These are phyloP conservation scores for Neospora caninum DNA, from an alignment of 169 alveolate species.

Conservation along the genomic window DNA sequence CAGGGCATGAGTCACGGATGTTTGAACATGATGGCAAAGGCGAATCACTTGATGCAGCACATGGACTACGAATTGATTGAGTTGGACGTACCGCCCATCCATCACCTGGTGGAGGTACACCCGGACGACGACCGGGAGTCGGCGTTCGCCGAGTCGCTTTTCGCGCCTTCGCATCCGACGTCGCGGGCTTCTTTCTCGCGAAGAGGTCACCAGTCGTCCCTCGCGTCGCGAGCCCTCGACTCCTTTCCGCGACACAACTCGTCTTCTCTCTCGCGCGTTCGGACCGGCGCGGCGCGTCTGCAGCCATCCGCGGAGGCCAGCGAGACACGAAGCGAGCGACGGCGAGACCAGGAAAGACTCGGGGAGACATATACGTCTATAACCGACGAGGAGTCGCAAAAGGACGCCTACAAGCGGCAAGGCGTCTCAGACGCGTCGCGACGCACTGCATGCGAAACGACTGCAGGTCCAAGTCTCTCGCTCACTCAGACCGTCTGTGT, in stretches of 20 bases:
- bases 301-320: neutral
- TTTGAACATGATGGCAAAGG: slow-evolving; percentile 85
- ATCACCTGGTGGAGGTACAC: slow-evolving; percentile 67
- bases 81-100: slow-evolving; percentile 83
- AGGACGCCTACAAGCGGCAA: neutral
- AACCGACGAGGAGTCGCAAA: neutral
- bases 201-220: neutral
- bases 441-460: neutral
- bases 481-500: neutral
- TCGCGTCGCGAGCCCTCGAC: neutral
- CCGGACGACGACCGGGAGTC: neutral
- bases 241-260: neutral
- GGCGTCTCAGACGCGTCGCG: neutral
- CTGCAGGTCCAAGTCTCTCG: neutral
- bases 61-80: slow-evolving; percentile 84
- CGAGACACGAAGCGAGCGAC: neutral
- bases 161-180: neutral
- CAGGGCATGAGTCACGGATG: slow-evolving; percentile 87
- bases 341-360: neutral
- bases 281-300: neutral
- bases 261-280: neutral
- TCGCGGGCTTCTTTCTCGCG: neutral
- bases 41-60: slow-evolving; percentile 82
- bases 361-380: neutral
- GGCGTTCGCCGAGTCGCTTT: neutral